Base-by-base conservation (phyloP, 805 yeast species). In the Clavispora phyllophila region DNA sequence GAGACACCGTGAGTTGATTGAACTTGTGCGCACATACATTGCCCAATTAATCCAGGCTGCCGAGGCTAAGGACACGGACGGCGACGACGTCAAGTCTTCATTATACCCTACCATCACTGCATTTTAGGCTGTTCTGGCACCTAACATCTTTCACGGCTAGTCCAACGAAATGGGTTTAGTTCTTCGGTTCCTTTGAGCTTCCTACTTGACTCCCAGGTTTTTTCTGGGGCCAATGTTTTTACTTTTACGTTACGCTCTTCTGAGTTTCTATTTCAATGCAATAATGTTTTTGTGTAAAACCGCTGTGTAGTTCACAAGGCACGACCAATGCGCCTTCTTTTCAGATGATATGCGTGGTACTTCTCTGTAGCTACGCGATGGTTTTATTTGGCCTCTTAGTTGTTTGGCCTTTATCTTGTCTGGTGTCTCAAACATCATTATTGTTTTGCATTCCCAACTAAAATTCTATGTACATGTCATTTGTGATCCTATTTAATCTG, bases 61-160 rank as follows among this genome's bases (percentile, higher is more conserved):
- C 17, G 46, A 46, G 17, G 35, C 35, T 25, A 36, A 42, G 32
- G 34, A 27, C 8, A 7, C 9, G 15, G 35, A 12, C 17, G 24
- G 12, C 14, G n/a, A 14, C n/a, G n/a, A 27, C n/a, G 14, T 5
- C 3, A 15, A 31, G 36, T 36, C 17, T 9, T 34, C 48, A 2
- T 57, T 69, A 44, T 70, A 70, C 47, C 75, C 75, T 27, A 58
- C 64, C 25, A 68, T 70, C 37, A 56, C 71, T 37, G 72, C 72
- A 19, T 69, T 69, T 47, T 69, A 58, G 48, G 22, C 12, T n/a
- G n/a, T 5, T 13, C 26, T 25, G 17, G 34, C 13, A 5, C 20
- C 13, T 4, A n/a, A 2, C 15, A 27, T n/a, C 9, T 27, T 27
- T 27, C 31, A 27, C 31, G 17, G 31, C 31, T n/a, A 27, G 31